A percentile compares a stretch with the other conserved stretches of the same genome.
These are phyloP conservation scores for Quercus tomentella DNA, from an alignment of 331 rosid genomes.

Conservation along the genomic window DNA sequence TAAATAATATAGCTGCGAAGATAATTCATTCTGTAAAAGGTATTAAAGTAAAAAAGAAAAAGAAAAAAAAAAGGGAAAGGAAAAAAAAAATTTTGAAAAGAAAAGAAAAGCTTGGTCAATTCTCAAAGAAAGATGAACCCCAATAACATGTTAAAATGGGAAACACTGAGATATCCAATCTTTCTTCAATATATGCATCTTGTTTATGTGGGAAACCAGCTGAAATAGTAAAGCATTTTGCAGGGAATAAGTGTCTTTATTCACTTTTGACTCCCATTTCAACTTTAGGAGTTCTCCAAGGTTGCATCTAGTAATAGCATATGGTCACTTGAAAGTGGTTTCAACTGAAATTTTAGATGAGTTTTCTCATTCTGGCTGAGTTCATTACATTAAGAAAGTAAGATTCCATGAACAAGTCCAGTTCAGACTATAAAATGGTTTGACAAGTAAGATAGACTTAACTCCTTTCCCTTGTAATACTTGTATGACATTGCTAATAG, in stretches of 20 bases:
- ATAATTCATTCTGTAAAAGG: neutral
- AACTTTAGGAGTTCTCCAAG: neutral
- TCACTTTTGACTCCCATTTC: neutral
- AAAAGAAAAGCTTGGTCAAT: conserved; percentile 2
- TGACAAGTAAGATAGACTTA: no score
- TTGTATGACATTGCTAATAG: no score
- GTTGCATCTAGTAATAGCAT: neutral
- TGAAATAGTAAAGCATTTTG: neutral
- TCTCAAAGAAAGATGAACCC: conserved; percentile 2
- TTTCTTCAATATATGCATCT: neutral
- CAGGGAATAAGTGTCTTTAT: neutral
- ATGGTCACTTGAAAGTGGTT: neutral
- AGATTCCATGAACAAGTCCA: no score
- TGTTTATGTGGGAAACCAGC: no score
- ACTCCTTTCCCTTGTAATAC: no score
- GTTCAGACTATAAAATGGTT: no score
- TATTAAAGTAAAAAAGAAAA: neutral
- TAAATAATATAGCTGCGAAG: neutral
- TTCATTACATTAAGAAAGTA: no score
- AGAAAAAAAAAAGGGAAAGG: neutral
- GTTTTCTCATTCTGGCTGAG: no score
- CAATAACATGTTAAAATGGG: neutral
- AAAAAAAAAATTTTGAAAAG: neutral
- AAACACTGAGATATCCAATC: neutral
- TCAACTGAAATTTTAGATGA: no score